Percentiles rank a stretch among this genome's conserved stretches.
Evolutionary conservation across 2,329 filamentous ascomycete genomes (phyloP).

Genomic region (Corynespora cassiicola): DNA sequence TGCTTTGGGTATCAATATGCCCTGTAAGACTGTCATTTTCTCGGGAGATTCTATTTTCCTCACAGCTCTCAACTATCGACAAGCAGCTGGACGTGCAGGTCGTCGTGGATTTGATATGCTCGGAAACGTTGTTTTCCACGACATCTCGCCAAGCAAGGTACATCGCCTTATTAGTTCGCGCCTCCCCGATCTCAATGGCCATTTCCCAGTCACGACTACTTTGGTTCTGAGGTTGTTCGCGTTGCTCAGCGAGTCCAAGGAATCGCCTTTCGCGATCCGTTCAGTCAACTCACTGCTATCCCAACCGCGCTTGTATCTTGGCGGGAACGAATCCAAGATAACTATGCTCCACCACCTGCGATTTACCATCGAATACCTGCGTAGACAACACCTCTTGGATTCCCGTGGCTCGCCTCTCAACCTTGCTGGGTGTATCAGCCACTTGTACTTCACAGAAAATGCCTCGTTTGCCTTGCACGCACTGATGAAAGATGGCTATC

Average conservation of each 20-base stretch:
- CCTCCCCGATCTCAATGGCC: conserved; percentile 75
- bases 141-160: conserved; percentile 66
- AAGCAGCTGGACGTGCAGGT: conserved; percentile 78
- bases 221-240: conserved; percentile 73
- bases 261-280: conserved; percentile 66
- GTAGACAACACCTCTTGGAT: conserved; percentile 71
- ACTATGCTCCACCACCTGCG: conserved; percentile 77
- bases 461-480: conserved; percentile 79
- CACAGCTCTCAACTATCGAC: conserved; percentile 77
- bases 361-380: conserved; percentile 82
- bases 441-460: conserved; percentile 80
- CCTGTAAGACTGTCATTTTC: conserved; percentile 82
- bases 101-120: conserved; percentile 81
- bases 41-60: conserved; percentile 75
- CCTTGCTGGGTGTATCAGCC: conserved; percentile 73
- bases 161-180: conserved; percentile 74
- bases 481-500: conserved; percentile 73
- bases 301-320: conserved; percentile 73
- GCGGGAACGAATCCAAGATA: conserved; percentile 70
- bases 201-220: conserved; percentile 79
- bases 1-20: conserved; percentile 74
- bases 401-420: conserved; percentile 69
- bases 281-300: conserved; percentile 72
- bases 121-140: conserved; percentile 81
- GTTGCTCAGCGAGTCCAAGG: conserved; percentile 70